These are phyloP conservation scores for Nakaseomyces uthaithaninus DNA, from an alignment of 1,139 yeast species.

Conservation along the genomic window DNA sequence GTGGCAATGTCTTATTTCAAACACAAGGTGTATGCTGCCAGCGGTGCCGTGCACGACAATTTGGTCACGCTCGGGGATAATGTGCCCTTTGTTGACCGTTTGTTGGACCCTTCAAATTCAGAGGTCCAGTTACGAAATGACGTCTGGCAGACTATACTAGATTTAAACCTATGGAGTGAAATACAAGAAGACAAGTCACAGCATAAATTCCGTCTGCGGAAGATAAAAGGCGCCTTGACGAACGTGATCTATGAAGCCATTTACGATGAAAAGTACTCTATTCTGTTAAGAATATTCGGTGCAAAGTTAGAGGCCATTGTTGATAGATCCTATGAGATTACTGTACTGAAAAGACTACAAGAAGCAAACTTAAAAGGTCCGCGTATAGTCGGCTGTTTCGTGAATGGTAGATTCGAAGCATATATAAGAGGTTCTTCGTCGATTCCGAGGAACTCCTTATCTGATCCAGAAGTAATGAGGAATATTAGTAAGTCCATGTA, in stretches of 20 bases:
- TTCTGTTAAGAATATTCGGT: conserved; percentile 78
- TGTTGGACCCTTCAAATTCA: conserved; percentile 66
- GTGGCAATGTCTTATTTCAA: conserved; percentile 1
- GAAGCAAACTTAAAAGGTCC: conserved; percentile 67
- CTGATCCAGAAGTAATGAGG: conserved; percentile 35
- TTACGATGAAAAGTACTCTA: conserved; percentile 21
- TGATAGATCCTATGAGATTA: conserved; percentile 69
- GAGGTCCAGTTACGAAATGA: conserved; percentile 78
- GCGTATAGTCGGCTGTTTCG: conserved; percentile 67
- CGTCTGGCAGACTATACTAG: conserved; percentile 54
- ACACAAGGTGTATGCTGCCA: conserved; percentile 1
- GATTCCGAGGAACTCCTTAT: conserved; percentile 58
- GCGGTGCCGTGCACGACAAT: background rate
- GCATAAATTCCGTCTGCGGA: background rate
- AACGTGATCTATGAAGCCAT: conserved; percentile 52
- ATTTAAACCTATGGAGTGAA: conserved; percentile 33
- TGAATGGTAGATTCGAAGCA: conserved; percentile 88
- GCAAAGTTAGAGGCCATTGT: conserved; percentile 74
- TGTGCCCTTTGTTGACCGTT: conserved; percentile 32
- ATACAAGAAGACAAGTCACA: background rate
- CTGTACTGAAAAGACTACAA: conserved; percentile 58
- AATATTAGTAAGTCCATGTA: background rate
- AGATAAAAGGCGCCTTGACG: conserved; percentile 72
- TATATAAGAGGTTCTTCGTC: conserved; percentile 55
- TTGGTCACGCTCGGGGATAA: conserved; percentile 10